phyloP scores from a whole-genome alignment of 2,329 filamentous ascomycete species.

The Exophiala xenobiotica region DNA sequence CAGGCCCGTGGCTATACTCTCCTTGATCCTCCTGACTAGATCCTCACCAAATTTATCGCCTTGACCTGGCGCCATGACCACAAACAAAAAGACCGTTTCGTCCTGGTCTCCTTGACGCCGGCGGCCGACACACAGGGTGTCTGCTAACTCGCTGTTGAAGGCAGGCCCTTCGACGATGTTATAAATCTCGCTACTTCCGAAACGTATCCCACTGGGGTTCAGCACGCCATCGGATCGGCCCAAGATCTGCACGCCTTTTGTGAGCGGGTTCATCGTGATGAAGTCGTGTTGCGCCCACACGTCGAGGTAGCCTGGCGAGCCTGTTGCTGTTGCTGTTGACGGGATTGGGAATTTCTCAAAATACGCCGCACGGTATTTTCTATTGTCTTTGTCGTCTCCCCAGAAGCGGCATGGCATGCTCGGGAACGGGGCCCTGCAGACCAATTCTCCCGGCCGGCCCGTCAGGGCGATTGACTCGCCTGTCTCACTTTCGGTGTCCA shows the following conservation, averaged over 20 bases:
- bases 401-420: constrained; percentile 49
- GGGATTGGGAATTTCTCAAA: constrained; percentile 48
- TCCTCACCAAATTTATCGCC: constrained; percentile 31
- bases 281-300: constrained; percentile 51
- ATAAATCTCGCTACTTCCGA: constrained; percentile 50
- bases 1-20: constrained; percentile 29
- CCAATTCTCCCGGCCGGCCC: constrained; percentile 46
- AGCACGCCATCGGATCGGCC: constrained; percentile 49
- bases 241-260: constrained; percentile 44
- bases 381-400: constrained; percentile 43
- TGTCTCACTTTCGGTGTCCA: constrained; percentile 40
- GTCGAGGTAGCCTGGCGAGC: constrained; percentile 36
- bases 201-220: constrained; percentile 50
- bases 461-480: constrained; percentile 30
- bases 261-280: constrained; percentile 43
- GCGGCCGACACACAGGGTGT: constrained; percentile 42
- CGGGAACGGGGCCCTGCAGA: constrained; percentile 48
- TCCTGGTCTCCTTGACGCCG: constrained; percentile 38
- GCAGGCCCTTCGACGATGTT: constrained; percentile 42
- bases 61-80: constrained; percentile 38
- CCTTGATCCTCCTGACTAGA: constrained; percentile 24
- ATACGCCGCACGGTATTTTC: constrained; percentile 46
- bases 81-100: constrained; percentile 44
- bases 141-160: constrained; percentile 35
- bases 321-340: no score